Evolutionary conservation across 306 rosid genomes (phyloP), one percentile per base, ranked within the genome.

Genomic region (Dryas alaskensis): DNA sequence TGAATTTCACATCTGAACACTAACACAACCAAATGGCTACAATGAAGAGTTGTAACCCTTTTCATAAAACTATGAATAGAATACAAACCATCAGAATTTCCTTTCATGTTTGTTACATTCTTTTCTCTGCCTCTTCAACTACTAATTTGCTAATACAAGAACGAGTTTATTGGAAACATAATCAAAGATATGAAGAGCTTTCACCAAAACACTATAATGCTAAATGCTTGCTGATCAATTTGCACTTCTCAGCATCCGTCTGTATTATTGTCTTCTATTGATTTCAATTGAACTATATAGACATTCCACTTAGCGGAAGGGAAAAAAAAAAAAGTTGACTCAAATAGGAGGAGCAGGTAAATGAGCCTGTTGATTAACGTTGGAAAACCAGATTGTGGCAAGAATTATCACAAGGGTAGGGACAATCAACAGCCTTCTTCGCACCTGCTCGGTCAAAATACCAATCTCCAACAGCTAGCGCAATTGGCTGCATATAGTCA

Each of bases 391-490:
- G 90, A 86, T 94, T 76, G 83, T 94, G 97, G 79, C 99, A 94
- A 7, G 90, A 86, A 40, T 81, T 84, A 76, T 94, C 99, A 37
- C 99, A 92, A 61, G 98, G 99, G 73, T 87, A 92, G 4, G 93
- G 96, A 60, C 98, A 94, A 66, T 94, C 99, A n/a, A 94, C 55
- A 58, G 52, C 83, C 90, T 86, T 94, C 68, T 63, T 63, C 51
- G 81, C 86, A 6, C 81, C 78, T 53, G 86, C 84, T 76, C 99
- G 78, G 57, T 92, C 90, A 31, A 89, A 94, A 81, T 84, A 94
- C 99, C 99, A 94, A 70, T 94, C 96, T 70, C 96, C 95, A 19
- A 94, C 99, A 47, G 97, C 98, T 42, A 82, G 31, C 6, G 99
- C 97, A 39, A 94, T 88, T 22, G 88, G 85, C 97, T 94, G 86